Percentiles rank a stretch among this genome's conserved stretches.
Conservation (phyloP, 2,329 filamentous ascomycete species). For the Fusarium buharicum region DNA sequence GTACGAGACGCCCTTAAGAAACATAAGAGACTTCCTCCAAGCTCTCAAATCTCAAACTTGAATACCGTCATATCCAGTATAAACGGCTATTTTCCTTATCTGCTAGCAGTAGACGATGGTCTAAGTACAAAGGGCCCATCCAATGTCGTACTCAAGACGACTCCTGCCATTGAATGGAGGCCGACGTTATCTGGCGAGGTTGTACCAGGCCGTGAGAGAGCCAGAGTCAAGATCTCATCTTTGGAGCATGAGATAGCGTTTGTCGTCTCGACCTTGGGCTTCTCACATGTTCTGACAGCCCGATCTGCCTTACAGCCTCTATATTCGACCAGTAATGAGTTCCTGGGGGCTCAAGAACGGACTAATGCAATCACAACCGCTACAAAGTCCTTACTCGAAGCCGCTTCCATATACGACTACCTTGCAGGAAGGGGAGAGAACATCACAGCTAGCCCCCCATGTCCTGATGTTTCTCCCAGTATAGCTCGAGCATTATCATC, state of each 20-base stretch:
- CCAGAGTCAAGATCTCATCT: slow-evolving; percentile 75
- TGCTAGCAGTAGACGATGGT: slow-evolving; percentile 80
- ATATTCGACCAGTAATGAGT: slow-evolving; percentile 71
- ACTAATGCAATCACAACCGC: slow-evolving; percentile 76
- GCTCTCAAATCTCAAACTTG: slow-evolving; percentile 77
- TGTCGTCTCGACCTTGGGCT: slow-evolving; percentile 78
- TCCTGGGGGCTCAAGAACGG: slow-evolving; percentile 72
- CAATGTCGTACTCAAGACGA: slow-evolving; percentile 66
- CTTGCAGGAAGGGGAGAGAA: slow-evolving; percentile 67
- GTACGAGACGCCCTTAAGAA: slow-evolving; percentile 86
- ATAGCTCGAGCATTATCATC: slow-evolving; percentile 67
- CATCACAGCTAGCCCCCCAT: slow-evolving; percentile 55
- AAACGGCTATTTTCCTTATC: slow-evolving; percentile 83
- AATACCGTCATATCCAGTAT: slow-evolving; percentile 74
- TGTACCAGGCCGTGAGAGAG: slow-evolving; percentile 70
- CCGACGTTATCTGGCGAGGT: slow-evolving; percentile 76
- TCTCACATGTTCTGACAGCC: slow-evolving; percentile 77
- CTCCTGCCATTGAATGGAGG: slow-evolving; percentile 82
- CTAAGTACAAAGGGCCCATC: slow-evolving; percentile 61
- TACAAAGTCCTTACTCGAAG: slow-evolving; percentile 80
- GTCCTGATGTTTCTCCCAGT: slow-evolving; percentile 63
- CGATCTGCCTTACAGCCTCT: slow-evolving; percentile 77
- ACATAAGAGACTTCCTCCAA: slow-evolving; percentile 83
- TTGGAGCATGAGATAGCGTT: slow-evolving; percentile 88
- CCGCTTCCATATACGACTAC: slow-evolving; percentile 81